phyloP scores from a whole-genome alignment of 2,329 filamentous ascomycete genomes.

The Pseudocercospora vitis region DNA sequence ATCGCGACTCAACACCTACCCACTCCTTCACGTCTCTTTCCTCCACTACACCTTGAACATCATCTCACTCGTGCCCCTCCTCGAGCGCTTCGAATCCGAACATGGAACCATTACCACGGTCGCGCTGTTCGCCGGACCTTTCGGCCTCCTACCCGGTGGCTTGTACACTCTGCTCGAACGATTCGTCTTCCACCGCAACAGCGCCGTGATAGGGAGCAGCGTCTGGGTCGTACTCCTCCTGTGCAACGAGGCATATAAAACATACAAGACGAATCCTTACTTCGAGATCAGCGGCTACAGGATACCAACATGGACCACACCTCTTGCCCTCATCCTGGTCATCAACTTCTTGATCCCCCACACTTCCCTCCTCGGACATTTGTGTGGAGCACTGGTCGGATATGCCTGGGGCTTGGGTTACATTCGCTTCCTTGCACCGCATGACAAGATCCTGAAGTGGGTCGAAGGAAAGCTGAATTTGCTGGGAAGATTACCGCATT shows the following conservation, averaged over 20 bases:
- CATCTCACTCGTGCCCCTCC: constrained; percentile 75
- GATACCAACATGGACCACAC: constrained; percentile 90
- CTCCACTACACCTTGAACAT: constrained; percentile 80
- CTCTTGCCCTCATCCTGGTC: constrained; percentile 72
- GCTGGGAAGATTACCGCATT: constrained; percentile 79
- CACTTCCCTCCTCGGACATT: constrained; percentile 81
- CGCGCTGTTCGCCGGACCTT: constrained; percentile 77
- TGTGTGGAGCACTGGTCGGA: constrained; percentile 79
- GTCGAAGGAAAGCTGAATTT: constrained; percentile 86
- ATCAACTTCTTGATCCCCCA: constrained; percentile 75
- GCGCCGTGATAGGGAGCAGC: constrained; percentile 77
- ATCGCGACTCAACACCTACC: constrained; percentile 90
- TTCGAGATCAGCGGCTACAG: constrained; percentile 65
- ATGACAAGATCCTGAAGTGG: constrained; percentile 83
- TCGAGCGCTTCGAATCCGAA: constrained; percentile 91
- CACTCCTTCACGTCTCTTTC: constrained; percentile 78
- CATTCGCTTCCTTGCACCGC: constrained; percentile 84
- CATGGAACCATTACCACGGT: constrained; percentile 87
- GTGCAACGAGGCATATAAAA: constrained; percentile 80
- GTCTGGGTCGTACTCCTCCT: constrained; percentile 92
- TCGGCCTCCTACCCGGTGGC: constrained; percentile 66
- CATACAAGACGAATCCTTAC: constrained; percentile 76
- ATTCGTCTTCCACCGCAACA: constrained; percentile 69
- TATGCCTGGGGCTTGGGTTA: constrained; percentile 88
- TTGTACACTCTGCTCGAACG: constrained; percentile 79